These are phyloP conservation scores for Solanum rostratum DNA, from an alignment of 257 asterid species.

Conservation along the genomic window DNA sequence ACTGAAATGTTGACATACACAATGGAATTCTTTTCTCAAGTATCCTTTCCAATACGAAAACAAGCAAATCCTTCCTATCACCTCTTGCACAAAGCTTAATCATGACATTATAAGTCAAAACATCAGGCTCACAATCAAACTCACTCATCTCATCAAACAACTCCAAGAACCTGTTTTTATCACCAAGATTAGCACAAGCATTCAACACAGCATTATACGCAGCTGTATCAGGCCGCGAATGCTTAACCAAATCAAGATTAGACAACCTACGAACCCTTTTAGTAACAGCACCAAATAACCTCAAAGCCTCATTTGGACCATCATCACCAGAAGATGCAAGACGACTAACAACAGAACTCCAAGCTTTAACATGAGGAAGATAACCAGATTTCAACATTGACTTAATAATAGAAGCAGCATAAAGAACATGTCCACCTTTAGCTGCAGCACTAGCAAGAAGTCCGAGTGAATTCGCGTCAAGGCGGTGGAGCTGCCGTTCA, in stretches of 20 bases:
- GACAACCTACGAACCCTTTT: conserved; percentile 37
- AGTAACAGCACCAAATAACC: conserved; percentile 42
- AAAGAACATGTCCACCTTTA: conserved; percentile 76
- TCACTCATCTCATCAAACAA: conserved; percentile 76
- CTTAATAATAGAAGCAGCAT: conserved; percentile 68
- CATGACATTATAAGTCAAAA: conserved; percentile 74
- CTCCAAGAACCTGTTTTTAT: conserved; percentile 41
- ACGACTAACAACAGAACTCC: conserved; percentile 86
- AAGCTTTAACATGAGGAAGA: conserved; percentile 87
- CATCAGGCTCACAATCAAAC: conserved; percentile 68
- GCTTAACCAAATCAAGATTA: conserved; percentile 38
- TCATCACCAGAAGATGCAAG: conserved; percentile 74
- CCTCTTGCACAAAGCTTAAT: conserved; percentile 74
- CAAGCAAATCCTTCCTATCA: conserved; percentile 74
- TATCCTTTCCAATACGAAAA: conserved; percentile 70
- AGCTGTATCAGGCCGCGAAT: conserved; percentile 70
- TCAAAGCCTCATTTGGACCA: conserved; percentile 63
- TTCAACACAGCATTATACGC: conserved; percentile 87
- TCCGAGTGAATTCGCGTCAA: conserved; percentile 91
- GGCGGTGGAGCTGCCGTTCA: conserved; percentile 77
- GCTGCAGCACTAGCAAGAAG: conserved; percentile 85
- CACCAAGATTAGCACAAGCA: conserved; percentile 82
- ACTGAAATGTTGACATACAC: conserved; percentile 83
- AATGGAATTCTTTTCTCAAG: conserved; percentile 35
- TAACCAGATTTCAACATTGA: conserved; percentile 91